Base-by-base conservation (phyloP, 163 green algal genomes). In the Scenedesmus sp. region DNA sequence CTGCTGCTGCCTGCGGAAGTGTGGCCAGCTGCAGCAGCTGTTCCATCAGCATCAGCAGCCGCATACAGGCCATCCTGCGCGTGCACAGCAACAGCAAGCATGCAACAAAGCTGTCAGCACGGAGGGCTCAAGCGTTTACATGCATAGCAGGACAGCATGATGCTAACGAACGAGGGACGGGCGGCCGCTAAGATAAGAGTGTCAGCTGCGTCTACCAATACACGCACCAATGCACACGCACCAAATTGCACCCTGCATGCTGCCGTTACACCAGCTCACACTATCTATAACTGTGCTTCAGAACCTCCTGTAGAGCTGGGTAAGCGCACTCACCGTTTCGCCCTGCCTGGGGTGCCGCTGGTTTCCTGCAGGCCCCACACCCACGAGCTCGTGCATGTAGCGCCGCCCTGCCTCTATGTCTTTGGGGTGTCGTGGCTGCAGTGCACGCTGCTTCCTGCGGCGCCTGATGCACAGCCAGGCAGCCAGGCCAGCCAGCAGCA, bases 1-100 rank as follows among this genome's bases (percentile, higher is more conserved):
- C 85, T 83, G 85, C 85, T 66, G 85, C 74, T 83, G 74, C 74
- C 34, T 23, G n/a, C 74, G 13, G 26, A n/a, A 15, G 74, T 55
- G 4, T 4, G n/a, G n/a, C 74, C 34, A 6, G 13, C n/a, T 57
- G 74, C 26, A 16, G n/a, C 74, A 15, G 4, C 74, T 83, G 34
- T 9, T 3, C 26, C 74, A 8, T 23, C 74, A 83, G 74, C 74
- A 12, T 5, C 74, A 8, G 74, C 74, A 83, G 74, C 74, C 34
- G 7, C 74, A 12, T 54, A 54, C 26, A 55, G 16, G n/a, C n/a
- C 74, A 18, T 10, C 74, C 74, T 83, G 66, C 66, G 6, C 66
- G 26, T 46, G 34, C 34, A 26, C 26, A 83, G 8, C 74, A 83
- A 16, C 74, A 56, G 74, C 74, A 55, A 57, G 74, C n/a, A 55